phyloP scores from a whole-genome alignment of 495 filamentous ascomycete species.

The Lasiosphaeria miniovina region DNA sequence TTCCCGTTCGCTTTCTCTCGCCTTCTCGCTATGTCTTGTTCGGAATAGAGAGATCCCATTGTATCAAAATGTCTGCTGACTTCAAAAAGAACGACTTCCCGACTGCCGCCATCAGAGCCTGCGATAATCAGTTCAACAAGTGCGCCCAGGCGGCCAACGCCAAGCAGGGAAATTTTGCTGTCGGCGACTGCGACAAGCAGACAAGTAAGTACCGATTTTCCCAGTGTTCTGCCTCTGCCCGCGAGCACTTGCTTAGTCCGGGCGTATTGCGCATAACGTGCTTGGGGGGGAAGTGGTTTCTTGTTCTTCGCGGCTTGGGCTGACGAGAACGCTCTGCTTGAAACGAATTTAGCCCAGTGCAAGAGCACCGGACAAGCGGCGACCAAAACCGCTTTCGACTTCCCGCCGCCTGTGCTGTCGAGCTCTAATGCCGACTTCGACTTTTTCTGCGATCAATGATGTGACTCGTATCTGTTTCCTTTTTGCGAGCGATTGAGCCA shows the following conservation, averaged over 20 bases:
- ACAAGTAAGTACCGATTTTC: slow-evolving; percentile 32
- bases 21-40: not conserved
- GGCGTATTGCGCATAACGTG: no score
- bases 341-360: slow-evolving; percentile 26
- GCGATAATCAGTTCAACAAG: slow-evolving; percentile 41
- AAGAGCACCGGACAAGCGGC: slow-evolving; percentile 24
- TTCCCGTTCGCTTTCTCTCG: no score
- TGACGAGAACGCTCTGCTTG: not conserved
- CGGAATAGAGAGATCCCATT: not conserved
- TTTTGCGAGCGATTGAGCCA: not conserved
- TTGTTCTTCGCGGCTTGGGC: not conserved
- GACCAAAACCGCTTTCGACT: slow-evolving; percentile 22
- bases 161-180: slow-evolving; percentile 23
- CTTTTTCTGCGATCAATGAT: slow-evolving; percentile 34
- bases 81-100: slow-evolving; percentile 36
- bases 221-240: no score
- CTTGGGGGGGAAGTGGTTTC: not conserved
- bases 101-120: slow-evolving; percentile 36
- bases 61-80: not conserved
- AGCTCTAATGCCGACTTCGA: slow-evolving; percentile 36
- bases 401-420: slow-evolving; percentile 21
- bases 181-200: slow-evolving; percentile 38
- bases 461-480: not conserved
- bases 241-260: no score
- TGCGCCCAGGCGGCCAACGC: slow-evolving; percentile 37